Evolutionary conservation across 2,329 filamentous ascomycete species (phyloP).

Genomic region (Penicillium sp.): DNA sequence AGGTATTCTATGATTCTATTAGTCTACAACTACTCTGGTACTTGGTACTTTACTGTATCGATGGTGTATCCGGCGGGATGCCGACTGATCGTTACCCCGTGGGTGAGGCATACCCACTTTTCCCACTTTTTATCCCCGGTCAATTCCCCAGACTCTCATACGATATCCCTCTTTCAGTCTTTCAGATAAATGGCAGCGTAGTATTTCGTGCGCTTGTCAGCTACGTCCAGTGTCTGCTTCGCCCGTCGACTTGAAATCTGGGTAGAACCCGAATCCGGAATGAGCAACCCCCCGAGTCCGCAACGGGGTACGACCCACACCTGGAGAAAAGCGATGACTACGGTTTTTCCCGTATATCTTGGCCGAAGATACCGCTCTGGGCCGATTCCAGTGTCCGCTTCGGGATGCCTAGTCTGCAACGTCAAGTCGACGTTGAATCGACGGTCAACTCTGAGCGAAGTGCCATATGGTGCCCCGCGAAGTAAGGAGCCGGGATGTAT

Average conservation of each 20-base stretch:
- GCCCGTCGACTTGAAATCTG: neutral
- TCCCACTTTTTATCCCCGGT: slow-evolving; percentile 9
- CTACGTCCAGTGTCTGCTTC: neutral
- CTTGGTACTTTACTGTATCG: neutral
- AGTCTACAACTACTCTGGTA: neutral
- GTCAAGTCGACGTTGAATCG: slow-evolving; percentile 4
- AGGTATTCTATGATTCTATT: neutral
- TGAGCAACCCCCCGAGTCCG: slow-evolving; percentile 10
- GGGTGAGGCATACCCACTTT: slow-evolving; percentile 15
- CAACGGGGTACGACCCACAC: slow-evolving; percentile 28
- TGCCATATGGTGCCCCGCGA: slow-evolving; percentile 25
- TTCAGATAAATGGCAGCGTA: too few relatives aligned
- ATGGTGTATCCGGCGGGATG: slow-evolving; percentile 19
- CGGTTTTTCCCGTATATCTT: slow-evolving; percentile 4
- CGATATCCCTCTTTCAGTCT: neutral
- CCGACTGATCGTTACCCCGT: slow-evolving; percentile 21
- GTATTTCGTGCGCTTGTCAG: neutral
- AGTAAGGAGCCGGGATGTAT: slow-evolving; percentile 29
- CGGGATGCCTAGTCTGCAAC: slow-evolving; percentile 18
- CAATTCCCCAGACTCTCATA: slow-evolving; percentile 2
- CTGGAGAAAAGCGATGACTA: slow-evolving; percentile 10
- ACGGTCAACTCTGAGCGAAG: neutral
- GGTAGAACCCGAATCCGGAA: slow-evolving; percentile 4
- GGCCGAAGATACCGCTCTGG: slow-evolving; percentile 23
- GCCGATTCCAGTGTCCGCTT: slow-evolving; percentile 31